Base-by-base conservation (phyloP, 148 eudicot genomes). In the Camellia japonica region DNA sequence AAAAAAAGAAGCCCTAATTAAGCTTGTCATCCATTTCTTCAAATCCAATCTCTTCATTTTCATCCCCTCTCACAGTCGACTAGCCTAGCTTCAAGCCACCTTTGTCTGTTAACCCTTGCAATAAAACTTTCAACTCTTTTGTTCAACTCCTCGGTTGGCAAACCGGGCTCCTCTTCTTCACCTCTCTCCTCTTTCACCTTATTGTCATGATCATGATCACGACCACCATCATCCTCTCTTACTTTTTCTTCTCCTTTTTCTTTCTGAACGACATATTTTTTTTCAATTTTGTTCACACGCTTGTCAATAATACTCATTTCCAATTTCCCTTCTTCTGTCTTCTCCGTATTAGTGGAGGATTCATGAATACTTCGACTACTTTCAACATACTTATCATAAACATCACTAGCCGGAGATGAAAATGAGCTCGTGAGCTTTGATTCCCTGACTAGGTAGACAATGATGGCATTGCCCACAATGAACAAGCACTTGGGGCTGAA, bases 61-160 rank as follows among this genome's bases (percentile, higher is more conserved):
- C 42, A 67, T 54, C 20, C 52, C n/a, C 73, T 68, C 13, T 42
- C 52, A 55, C 65, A 18, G 38, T 8, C 49, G 14, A 43, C 30
- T 42, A 78, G 23, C 52, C 56, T 78, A 42, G 80, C 80, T 78
- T 78, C 80, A 68, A 67, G n/a, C 65, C 62, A 41, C 64, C 73
- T 78, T 42, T 55, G 64, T 12, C 64, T 78, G 7, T 78, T 78
- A 41, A 78, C 80, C 80, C 64, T 78, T 18, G 80, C 80, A 78
- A 78, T 78, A 5, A 78, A 67, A 4, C 55, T 73, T 58, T 68
- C 73, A 54, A 52, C 65, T 78, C 80, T 78, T 42, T 55, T 78
- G 65, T 41, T 78, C 41, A 78, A 68, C 64, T 78, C 80, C 62
- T 78, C 80, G 4, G 38, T 49, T 15, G 60, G 15, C 14, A 66